Base-by-base conservation (phyloP, 2,329 filamentous ascomycete species). In the Stemphylium vesicarium region DNA sequence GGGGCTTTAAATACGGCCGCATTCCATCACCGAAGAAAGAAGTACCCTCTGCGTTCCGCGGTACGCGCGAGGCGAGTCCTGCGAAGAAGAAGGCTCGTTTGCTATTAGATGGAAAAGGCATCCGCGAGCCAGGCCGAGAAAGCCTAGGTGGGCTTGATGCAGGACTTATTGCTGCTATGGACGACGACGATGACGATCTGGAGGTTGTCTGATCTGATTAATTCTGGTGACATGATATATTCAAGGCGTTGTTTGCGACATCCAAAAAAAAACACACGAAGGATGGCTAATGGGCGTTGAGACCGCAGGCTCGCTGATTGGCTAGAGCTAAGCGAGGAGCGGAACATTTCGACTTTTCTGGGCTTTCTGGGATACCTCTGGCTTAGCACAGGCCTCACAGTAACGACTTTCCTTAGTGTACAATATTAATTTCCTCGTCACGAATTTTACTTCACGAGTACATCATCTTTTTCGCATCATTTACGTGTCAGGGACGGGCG, bases 71-170 rank as follows among this genome's bases (percentile, higher is more conserved):
- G 57, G 49, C 64, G 1, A 79, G 75, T 59, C 70, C 79, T 53
- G 72, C 68, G 35, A 81, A 81, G 74, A 81, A 81, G 68, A 78
- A 73, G 56, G 80, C 80, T n/a, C 68, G 80, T 16, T 76, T 82
- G 12, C 65, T 79, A 40, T 64, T 82, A n/a, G 75, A 73, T 7
- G 76, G 77, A 35, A 81, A 80, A 60, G 80, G 80, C 4, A 79
- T 82, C 37, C 70, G 80, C 26, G 77, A 80, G 64, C 80, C 80
- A 1, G 80, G 80, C 3, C 61, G 80, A 38, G 80, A 82, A 42
- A 80, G 78, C 59, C 59, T 77, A 49, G 70, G 77, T 29, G 67
- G 63, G 5, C 44, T 73, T 38, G 70, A 75, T 32, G 63, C 74
- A 15, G 73, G 72, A 7, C 57, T 76, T 12, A 56, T 75, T 35